Conservation (phyloP, 1,139 yeast species). For the Suhomyces bolitotheri region DNA sequence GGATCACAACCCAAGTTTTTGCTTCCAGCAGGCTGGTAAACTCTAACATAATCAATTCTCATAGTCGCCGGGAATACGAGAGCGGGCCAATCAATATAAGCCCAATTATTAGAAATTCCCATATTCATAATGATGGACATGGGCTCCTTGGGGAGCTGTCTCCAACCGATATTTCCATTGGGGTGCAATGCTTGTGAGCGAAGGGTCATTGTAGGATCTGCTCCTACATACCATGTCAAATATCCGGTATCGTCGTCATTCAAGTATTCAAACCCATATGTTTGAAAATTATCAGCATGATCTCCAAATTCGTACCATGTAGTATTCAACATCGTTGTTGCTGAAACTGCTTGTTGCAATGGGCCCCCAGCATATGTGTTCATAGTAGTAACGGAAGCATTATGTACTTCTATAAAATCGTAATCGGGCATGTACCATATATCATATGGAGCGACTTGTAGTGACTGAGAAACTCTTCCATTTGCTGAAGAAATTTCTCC, state of each 20-base stretch:
- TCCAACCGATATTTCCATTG: slow-evolving; percentile 30
- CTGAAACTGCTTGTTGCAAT: slow-evolving; percentile 33
- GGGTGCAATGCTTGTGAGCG: slow-evolving; percentile 27
- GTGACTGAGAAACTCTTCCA: slow-evolving; percentile 31
- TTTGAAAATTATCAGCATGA: slow-evolving; percentile 22
- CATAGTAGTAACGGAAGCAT: slow-evolving; percentile 26
- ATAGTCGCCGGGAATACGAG: slow-evolving; percentile 27
- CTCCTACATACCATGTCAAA: slow-evolving; percentile 31
- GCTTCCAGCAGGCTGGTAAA: slow-evolving; percentile 27
- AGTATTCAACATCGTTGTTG: slow-evolving; percentile 25
- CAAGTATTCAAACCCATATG: slow-evolving; percentile 28
- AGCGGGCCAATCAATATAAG: slow-evolving; percentile 33
- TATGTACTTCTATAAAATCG: slow-evolving; percentile 24
- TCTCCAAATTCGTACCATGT: slow-evolving; percentile 30
- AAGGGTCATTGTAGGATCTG: slow-evolving; percentile 25
- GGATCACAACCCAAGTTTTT: slow-evolving; percentile 30
- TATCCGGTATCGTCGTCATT: slow-evolving; percentile 26
- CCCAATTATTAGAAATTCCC: slow-evolving; percentile 34
- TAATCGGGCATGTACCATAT: slow-evolving; percentile 35
- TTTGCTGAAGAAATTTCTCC: slow-evolving; percentile 21
- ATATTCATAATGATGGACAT: slow-evolving; percentile 30
- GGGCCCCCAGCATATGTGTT: slow-evolving; percentile 35
- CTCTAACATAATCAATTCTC: slow-evolving; percentile 28
- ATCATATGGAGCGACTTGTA: slow-evolving; percentile 33
- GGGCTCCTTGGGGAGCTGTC: slow-evolving; percentile 30